Percentiles rank a stretch among this genome's conserved stretches.
phyloP scores from a whole-genome alignment of 768 basidiomycete genomes.

The Calocera viscosa region DNA sequence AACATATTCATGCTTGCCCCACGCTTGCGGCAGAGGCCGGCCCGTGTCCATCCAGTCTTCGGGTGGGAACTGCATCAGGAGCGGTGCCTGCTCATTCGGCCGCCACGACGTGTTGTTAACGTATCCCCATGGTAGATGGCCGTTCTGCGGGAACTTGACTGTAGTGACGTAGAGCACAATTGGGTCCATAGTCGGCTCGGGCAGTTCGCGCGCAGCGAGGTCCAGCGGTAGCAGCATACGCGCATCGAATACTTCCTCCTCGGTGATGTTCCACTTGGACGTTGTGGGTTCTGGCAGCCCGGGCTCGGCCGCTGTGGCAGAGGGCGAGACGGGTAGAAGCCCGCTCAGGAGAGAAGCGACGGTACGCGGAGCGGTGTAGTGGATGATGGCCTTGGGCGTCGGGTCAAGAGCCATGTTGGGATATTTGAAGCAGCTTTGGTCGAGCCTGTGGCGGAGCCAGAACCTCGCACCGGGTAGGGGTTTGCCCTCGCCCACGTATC shows the following conservation, averaged over 20 bases:
- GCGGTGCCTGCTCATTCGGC: slow-evolving; percentile 5
- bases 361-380: slow-evolving; percentile 6
- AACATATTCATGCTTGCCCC: slow-evolving; percentile 15
- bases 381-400: slow-evolving; percentile 9
- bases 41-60: slow-evolving; percentile 12
- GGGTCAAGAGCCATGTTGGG: slow-evolving; percentile 12
- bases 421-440: slow-evolving; percentile 12
- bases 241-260: neutral
- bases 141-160: slow-evolving; percentile 8
- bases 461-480: slow-evolving; percentile 10
- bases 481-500: neutral
- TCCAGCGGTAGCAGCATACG: neutral
- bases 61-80: slow-evolving; percentile 9
- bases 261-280: neutral
- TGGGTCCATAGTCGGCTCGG: neutral
- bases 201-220: neutral
- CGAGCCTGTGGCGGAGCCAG: slow-evolving; percentile 12
- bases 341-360: neutral
- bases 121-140: neutral
- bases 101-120: slow-evolving; percentile 2
- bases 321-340: neutral
- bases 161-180: neutral
- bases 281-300: neutral
- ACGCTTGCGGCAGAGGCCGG: neutral
- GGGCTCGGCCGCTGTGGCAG: neutral